A percentile compares a stretch with the other conserved stretches of the same genome.
Conservation (phyloP, 202 grass and related monocot species). For the Zizania palustris region DNA sequence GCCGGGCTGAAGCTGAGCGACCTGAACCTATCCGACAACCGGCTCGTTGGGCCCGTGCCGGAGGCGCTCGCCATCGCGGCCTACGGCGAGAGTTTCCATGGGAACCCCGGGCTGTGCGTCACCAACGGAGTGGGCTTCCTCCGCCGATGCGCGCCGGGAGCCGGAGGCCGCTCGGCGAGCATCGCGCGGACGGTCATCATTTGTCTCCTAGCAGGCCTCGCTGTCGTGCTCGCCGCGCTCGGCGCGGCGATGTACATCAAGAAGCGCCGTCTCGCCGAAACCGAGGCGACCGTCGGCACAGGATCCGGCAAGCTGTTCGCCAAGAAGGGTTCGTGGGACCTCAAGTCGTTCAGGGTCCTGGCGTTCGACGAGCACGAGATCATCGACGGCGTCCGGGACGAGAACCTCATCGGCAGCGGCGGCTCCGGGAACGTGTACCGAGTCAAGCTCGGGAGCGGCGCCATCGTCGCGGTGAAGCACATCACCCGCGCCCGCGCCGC, state of each 20-base stretch:
- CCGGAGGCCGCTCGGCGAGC: not conserved
- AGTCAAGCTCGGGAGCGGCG: slow-evolving; percentile 57
- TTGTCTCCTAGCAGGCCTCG: slow-evolving; percentile 49
- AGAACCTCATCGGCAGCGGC: slow-evolving; percentile 86
- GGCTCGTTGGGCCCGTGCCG: slow-evolving; percentile 58
- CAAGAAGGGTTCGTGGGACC: slow-evolving; percentile 67
- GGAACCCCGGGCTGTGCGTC: slow-evolving; percentile 73
- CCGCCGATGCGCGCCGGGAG: slow-evolving; percentile 41
- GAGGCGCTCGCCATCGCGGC: slow-evolving; percentile 56
- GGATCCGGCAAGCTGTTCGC: slow-evolving; percentile 36
- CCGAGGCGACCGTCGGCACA: not conserved
- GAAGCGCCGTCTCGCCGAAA: slow-evolving; percentile 42
- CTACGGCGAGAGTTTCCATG: slow-evolving; percentile 60
- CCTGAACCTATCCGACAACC: slow-evolving; percentile 64
- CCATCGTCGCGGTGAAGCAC: slow-evolving; percentile 83
- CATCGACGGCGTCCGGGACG: slow-evolving; percentile 59
- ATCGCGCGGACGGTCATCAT: slow-evolving; percentile 49
- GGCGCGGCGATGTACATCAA: slow-evolving; percentile 53
- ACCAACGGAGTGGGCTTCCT: slow-evolving; percentile 43
- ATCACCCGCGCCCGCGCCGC: slow-evolving; percentile 34
- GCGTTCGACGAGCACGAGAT: slow-evolving; percentile 84
- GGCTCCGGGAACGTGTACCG: slow-evolving; percentile 91
- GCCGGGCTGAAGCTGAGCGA: slow-evolving; percentile 61
- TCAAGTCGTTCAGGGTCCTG: slow-evolving; percentile 74
- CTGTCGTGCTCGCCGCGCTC: slow-evolving; percentile 52